A percentile compares a stretch with the other conserved stretches of the same genome.
phyloP scores from a whole-genome alignment of 345 rosid genomes.

The Eutrema heterophyllum region DNA sequence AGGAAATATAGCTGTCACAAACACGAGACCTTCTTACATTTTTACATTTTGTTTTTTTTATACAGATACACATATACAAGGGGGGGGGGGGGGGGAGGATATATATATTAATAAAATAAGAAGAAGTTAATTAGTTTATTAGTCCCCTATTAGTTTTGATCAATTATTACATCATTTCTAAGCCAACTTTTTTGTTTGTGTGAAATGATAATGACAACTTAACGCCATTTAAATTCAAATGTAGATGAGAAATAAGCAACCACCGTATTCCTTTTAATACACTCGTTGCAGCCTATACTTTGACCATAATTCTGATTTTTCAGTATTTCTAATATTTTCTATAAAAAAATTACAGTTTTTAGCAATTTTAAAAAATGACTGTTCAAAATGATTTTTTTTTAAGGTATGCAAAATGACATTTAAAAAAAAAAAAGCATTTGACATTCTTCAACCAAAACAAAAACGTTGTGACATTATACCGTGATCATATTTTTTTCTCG shows the following conservation, averaged over 20 bases:
- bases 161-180: not conserved
- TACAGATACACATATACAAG: not conserved
- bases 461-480: not conserved
- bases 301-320: not conserved
- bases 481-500: not conserved
- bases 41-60: not conserved
- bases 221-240: not conserved
- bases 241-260: not conserved
- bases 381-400: too few species aligned
- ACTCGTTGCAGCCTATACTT: not conserved
- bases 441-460: not conserved
- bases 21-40: constrained; percentile 33
- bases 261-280: not conserved
- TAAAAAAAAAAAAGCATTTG: not conserved
- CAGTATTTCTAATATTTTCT: not conserved
- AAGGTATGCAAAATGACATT: not conserved
- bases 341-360: not conserved
- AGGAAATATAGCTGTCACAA: constrained; percentile 29
- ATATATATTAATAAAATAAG: not conserved
- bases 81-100: not conserved
- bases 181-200: not conserved
- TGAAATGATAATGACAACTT: not conserved
- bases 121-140: not conserved
- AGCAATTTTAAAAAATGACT: not conserved
- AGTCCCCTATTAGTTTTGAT: not conserved